Evolutionary conservation across 768 basidiomycete species (phyloP), one percentile per base, ranked within the genome.

Genomic region (Tylopilus cervinicoccineus): DNA sequence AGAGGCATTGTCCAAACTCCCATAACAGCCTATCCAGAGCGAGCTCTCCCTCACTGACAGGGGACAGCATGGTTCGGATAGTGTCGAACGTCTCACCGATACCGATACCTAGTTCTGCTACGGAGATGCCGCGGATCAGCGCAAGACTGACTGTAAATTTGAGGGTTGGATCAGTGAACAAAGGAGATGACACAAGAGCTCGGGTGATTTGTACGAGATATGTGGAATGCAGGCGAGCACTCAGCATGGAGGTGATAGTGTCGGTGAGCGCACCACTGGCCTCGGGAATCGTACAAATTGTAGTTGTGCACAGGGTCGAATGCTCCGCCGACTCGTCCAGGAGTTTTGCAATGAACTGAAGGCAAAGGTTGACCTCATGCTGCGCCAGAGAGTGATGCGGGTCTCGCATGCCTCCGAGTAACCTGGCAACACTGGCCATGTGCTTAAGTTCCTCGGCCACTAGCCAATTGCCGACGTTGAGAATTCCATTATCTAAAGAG

Each of bases 391-490:
- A 52, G 11, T 64, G 68, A 39, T 72, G 66, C 8, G 75, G 68
- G 27, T 65, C 66, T 5, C 64, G 54, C 38, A 61, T 50, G 9
- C 50, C 52, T 13, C 67, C 62, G 38, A 81, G 61, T 2, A 55
- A 52, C 42, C 70, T 68, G 19, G 81, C 65, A 19, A 66, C 59
- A 12, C 62, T 63, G 7, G 65, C 65, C 38, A 85, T 65, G n/a
- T 72, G 66, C 60, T 78, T 80, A 49, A 85, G 56, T 51, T 86
- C 84, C 53, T 84, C 79, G n/a, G 67, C 57, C 9, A 91, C 56
- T 22, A 90, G 57, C 86, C 86, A 91, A 50, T 86, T 83, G 36
- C 56, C 60, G 9, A 65, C 13, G 14, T 54, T 45, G 11, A 65
- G 54, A 1, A 44, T 52, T 20, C 53, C 61, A 2, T 58, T 63